phyloP scores from a whole-genome alignment of 768 basidiomycete species.

The Arthromyces matolae region DNA sequence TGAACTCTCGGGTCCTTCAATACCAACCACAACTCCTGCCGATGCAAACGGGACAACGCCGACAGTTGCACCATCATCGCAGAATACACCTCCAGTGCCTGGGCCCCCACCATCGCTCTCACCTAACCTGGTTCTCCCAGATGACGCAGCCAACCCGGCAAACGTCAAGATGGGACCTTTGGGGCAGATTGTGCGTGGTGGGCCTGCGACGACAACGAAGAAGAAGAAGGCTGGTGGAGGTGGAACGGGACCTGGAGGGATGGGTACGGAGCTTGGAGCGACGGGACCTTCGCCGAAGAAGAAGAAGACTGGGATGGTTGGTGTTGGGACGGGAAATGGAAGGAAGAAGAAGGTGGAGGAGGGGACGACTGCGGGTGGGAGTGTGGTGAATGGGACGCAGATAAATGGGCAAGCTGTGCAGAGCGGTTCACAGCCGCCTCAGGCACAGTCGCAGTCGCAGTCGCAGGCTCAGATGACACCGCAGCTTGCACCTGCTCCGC shows the following conservation, averaged over 20 bases:
- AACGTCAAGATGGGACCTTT: conserved; percentile 77
- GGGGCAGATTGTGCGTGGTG: conserved; percentile 65
- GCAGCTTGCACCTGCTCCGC: too few relatives aligned
- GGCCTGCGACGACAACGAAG: conserved; percentile 48
- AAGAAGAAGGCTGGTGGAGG: conserved; percentile 44
- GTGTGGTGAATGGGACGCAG: too few relatives aligned
- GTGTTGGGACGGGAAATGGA: conserved; percentile 42
- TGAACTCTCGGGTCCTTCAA: background rate
- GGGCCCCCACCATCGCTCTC: conserved; percentile 16
- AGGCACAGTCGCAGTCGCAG: background rate
- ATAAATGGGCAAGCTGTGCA: conserved; percentile 1
- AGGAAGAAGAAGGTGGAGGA: conserved; percentile 41
- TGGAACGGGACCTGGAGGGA: conserved; percentile 22
- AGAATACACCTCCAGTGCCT: background rate
- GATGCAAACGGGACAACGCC: too few relatives aligned
- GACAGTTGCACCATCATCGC: too few relatives aligned
- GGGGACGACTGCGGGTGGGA: conserved; percentile 2
- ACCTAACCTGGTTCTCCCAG: conserved; percentile 43
- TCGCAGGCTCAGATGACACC: conserved; percentile 3
- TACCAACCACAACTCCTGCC: conserved; percentile 9
- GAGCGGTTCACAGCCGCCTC: conserved; percentile 1
- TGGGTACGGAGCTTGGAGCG: conserved; percentile 21
- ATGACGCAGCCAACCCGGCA: conserved; percentile 55
- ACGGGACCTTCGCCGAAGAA: conserved; percentile 28
- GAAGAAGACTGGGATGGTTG: conserved; percentile 42